A percentile compares a stretch with the other conserved stretches of the same genome.
phyloP scores from a whole-genome alignment of 2,329 filamentous ascomycete species.

The Leptographium lundbergii region DNA sequence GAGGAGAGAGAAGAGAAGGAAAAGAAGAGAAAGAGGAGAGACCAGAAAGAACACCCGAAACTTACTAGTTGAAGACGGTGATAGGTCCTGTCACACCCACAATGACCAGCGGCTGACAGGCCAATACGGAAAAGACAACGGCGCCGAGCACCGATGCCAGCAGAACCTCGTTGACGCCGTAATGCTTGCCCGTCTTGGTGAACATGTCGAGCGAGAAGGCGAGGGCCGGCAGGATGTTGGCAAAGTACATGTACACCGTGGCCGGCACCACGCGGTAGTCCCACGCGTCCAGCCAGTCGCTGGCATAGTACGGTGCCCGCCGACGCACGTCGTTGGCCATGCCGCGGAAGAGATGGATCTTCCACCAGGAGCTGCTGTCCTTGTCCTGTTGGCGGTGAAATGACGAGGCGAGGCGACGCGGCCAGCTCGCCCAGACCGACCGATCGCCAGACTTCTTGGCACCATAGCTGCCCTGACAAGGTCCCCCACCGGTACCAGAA shows the following conservation, averaged over 20 bases:
- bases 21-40: background rate
- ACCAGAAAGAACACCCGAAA: background rate
- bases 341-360: conserved; percentile 59
- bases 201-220: conserved; percentile 94
- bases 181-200: conserved; percentile 70
- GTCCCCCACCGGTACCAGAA: background rate
- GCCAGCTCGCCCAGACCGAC: background rate
- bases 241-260: conserved; percentile 90
- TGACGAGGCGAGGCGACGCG: background rate
- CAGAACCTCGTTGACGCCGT: conserved; percentile 86
- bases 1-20: background rate
- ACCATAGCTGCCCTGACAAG: background rate
- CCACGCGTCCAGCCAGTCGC: conserved; percentile 80
- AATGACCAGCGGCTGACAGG: conserved; percentile 78
- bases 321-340: conserved; percentile 69
- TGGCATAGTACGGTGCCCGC: conserved; percentile 63
- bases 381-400: background rate
- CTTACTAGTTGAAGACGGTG: conserved; percentile 79
- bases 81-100: conserved; percentile 87
- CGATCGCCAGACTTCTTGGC: background rate
- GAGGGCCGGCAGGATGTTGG: conserved; percentile 76
- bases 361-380: conserved; percentile 49
- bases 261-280: conserved; percentile 81
- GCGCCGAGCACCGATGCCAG: conserved; percentile 72
- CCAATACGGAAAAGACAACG: conserved; percentile 67